Conservation (phyloP, 2,329 filamentous ascomycete species). For the Sarocladiaceae sp. region DNA sequence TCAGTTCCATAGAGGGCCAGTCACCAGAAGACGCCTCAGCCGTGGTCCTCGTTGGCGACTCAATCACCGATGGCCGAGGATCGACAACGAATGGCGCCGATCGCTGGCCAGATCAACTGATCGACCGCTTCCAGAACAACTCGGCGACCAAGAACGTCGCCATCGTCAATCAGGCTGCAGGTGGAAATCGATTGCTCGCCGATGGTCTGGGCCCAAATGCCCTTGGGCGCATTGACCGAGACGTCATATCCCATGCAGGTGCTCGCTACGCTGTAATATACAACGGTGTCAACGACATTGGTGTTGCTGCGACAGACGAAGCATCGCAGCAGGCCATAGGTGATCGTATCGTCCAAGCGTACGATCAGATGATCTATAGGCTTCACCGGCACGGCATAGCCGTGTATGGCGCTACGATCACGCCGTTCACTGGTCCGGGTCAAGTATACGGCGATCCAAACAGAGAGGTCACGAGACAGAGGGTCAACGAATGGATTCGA, state of each 20-base stretch:
- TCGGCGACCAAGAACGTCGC: slow-evolving; percentile 33
- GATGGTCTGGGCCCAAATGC: slow-evolving; percentile 56
- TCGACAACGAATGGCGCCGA: slow-evolving; percentile 53
- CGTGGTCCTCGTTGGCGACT: slow-evolving; percentile 57
- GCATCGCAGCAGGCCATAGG: slow-evolving; percentile 38
- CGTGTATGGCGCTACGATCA: slow-evolving; percentile 51
- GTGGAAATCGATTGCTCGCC: slow-evolving; percentile 54
- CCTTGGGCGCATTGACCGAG: slow-evolving; percentile 50
- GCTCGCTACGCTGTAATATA: slow-evolving; percentile 53
- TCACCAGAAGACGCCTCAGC: slow-evolving; percentile 29
- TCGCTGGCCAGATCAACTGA: slow-evolving; percentile 37
- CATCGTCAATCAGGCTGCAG: slow-evolving; percentile 55
- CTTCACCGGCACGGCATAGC: slow-evolving; percentile 46
- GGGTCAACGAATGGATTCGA: slow-evolving; percentile 54
- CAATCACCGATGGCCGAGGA: slow-evolving; percentile 58
- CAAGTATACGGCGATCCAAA: slow-evolving; percentile 44
- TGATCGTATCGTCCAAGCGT: slow-evolving; percentile 44
- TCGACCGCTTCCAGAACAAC: slow-evolving; percentile 35
- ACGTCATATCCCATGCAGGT: slow-evolving; percentile 49
- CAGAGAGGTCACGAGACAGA: slow-evolving; percentile 46
- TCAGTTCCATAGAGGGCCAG: slow-evolving; percentile 52
- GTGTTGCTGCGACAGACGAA: slow-evolving; percentile 35
- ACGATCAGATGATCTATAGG: slow-evolving; percentile 47
- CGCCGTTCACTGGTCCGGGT: slow-evolving; percentile 34
- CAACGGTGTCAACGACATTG: slow-evolving; percentile 61